Evolutionary conservation across 1,284 basidiomycete genomes (phyloP).

Genomic region (Ganoderma lucidum): DNA sequence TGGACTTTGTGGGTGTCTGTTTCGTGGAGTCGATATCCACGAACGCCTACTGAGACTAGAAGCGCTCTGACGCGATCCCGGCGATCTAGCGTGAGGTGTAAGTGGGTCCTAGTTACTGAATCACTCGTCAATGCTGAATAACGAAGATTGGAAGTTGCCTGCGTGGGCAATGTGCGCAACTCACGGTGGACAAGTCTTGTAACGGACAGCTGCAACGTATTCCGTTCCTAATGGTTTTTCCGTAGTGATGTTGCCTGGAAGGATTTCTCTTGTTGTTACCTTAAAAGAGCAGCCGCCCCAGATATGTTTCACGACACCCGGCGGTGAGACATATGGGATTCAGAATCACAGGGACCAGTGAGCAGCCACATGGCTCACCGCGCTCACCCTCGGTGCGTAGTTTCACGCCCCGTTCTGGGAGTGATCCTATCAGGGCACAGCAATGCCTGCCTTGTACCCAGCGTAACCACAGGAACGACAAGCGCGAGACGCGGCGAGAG

Average conservation of each 20-base stretch:
- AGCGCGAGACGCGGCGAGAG: neutral
- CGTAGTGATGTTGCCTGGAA: neutral
- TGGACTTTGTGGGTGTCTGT: neutral
- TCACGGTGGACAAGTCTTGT: neutral
- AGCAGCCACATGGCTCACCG: neutral
- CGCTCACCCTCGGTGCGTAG: neutral
- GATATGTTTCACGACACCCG: neutral
- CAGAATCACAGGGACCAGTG: neutral
- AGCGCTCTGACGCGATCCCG: neutral
- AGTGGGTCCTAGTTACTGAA: neutral
- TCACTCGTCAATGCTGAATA: neutral
- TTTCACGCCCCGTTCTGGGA: neutral
- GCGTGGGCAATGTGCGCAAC: neutral
- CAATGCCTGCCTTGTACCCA: neutral
- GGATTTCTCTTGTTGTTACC: neutral
- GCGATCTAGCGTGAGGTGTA: neutral
- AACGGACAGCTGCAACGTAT: neutral
- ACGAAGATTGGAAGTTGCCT: neutral
- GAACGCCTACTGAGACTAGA: neutral
- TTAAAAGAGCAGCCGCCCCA: neutral
- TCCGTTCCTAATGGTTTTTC: neutral
- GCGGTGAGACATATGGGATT: neutral
- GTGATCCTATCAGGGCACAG: conserved; percentile 1
- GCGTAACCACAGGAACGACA: neutral
- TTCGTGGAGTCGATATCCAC: neutral